A percentile compares a stretch with the other conserved stretches of the same genome.
phyloP scores from a whole-genome alignment of 306 rosid species.

The Vigna nakashimae region DNA sequence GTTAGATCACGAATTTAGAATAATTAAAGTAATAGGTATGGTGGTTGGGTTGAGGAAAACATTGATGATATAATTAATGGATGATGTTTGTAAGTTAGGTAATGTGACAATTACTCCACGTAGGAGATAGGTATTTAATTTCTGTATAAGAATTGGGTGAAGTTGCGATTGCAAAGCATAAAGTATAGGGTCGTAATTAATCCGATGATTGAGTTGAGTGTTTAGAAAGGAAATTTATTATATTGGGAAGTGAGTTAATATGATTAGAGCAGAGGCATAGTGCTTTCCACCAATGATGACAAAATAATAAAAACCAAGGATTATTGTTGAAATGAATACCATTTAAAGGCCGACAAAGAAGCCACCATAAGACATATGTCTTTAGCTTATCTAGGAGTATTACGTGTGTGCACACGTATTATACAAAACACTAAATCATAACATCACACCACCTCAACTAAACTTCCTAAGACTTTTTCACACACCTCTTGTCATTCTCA shows the following conservation, averaged over 20 bases:
- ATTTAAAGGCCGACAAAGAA: conserved; percentile 58
- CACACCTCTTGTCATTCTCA: conserved; percentile 40
- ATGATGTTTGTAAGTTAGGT: conserved; percentile 38
- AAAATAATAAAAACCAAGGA: conserved; percentile 21
- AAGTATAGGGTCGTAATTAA: conserved; percentile 1
- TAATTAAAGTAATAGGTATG: conserved; percentile 18
- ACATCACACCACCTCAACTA: conserved; percentile 24
- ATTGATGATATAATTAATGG: conserved; percentile 31
- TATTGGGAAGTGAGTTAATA: conserved; percentile 12
- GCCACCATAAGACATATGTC: conserved; percentile 62
- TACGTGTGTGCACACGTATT: conserved; percentile 57
- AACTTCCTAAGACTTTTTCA: conserved; percentile 37
- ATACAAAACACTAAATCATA: conserved; percentile 37
- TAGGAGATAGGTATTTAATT: neutral
- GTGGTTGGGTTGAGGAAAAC: conserved; percentile 36
- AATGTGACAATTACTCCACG: conserved; percentile 34
- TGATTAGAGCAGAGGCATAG: conserved; percentile 17
- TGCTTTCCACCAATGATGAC: conserved; percentile 31
- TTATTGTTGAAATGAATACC: conserved; percentile 34
- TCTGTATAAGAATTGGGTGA: neutral
- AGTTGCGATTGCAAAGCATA: conserved; percentile 11
- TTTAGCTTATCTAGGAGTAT: conserved; percentile 36
- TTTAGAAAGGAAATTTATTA: neutral
- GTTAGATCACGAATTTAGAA: conserved; percentile 21
- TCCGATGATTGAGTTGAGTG: conserved; percentile 37